These are phyloP conservation scores for Suillus spraguei DNA, from an alignment of 768 basidiomycete genomes.

Conservation along the genomic window DNA sequence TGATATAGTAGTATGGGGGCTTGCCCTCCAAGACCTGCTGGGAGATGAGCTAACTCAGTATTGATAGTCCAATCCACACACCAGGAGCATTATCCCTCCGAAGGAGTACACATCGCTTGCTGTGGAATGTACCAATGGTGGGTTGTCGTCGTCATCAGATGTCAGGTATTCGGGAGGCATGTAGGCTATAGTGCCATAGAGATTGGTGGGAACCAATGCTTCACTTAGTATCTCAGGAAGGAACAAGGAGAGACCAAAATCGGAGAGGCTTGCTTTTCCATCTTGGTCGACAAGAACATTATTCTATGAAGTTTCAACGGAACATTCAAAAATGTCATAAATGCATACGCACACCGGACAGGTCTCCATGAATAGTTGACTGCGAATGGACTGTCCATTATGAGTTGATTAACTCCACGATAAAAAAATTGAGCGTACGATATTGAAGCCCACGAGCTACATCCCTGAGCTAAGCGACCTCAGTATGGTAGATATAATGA, in stretches of 20 bases:
- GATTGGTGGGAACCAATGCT: not conserved
- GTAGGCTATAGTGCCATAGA: constrained; percentile 23
- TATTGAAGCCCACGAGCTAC: not conserved
- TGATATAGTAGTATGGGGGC: not conserved
- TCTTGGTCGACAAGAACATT: constrained; percentile 9
- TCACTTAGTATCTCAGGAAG: constrained; percentile 11
- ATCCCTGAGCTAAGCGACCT: no score
- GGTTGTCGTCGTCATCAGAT: not conserved
- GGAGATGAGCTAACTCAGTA: not conserved
- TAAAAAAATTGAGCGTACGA: constrained; percentile 12
- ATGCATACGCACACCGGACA: constrained; percentile 26
- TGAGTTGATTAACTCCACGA: not conserved
- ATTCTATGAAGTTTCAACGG: not conserved
- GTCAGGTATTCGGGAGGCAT: constrained; percentile 5
- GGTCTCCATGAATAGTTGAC: constrained; percentile 27
- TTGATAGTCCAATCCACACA: not conserved
- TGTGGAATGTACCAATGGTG: not conserved
- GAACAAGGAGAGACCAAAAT: constrained; percentile 8
- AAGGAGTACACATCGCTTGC: constrained; percentile 12
- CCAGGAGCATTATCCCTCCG: constrained; percentile 30
- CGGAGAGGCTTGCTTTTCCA: constrained; percentile 17
- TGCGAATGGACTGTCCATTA: constrained; percentile 23
- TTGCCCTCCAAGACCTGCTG: not conserved
- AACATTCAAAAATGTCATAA: no score
- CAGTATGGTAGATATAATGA: no score